Evolutionary conservation across 768 basidiomycete species (phyloP).

Genomic region (Phylloporus sp.): DNA sequence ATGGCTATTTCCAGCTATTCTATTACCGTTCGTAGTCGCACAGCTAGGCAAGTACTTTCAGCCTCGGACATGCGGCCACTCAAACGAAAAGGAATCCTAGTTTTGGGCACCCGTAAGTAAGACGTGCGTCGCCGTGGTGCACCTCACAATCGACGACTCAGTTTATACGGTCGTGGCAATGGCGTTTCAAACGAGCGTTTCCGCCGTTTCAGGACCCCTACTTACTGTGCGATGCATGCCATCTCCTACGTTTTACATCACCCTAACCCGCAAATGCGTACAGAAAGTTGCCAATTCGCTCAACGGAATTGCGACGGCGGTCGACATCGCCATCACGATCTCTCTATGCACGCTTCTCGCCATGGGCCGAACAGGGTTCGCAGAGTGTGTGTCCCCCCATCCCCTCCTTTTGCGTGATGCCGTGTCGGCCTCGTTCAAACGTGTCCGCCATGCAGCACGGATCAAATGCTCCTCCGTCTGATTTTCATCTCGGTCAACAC

Average conservation of each 20-base stretch:
- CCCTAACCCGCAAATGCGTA: slow-evolving; percentile 2
- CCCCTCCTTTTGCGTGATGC: too few relatives aligned
- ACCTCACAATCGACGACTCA: slow-evolving; percentile 7
- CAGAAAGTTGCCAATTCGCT: slow-evolving; percentile 14
- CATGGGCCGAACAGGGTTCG: slow-evolving; percentile 22
- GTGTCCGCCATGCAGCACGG: slow-evolving; percentile 15
- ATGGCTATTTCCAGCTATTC: slow-evolving; percentile 16
- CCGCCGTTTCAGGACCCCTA: slow-evolving; percentile 15
- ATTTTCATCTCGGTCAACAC: slow-evolving; percentile 25
- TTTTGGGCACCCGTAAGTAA: slow-evolving; percentile 14
- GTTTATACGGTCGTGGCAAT: slow-evolving; percentile 16
- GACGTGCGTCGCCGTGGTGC: background rate
- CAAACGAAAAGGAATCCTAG: slow-evolving; percentile 5
- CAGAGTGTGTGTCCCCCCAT: slow-evolving; percentile 8
- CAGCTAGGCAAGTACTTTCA: slow-evolving; percentile 12
- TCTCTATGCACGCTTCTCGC: slow-evolving; percentile 19
- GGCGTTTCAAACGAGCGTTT: slow-evolving; percentile 12
- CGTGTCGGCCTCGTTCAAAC: background rate
- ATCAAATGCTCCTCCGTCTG: slow-evolving; percentile 21
- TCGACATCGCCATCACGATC: slow-evolving; percentile 20
- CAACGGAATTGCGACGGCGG: slow-evolving; percentile 12
- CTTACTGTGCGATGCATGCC: slow-evolving; percentile 11
- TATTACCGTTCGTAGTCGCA: slow-evolving; percentile 16
- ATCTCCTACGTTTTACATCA: background rate
- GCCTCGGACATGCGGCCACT: background rate